Conservation (phyloP, 2,329 filamentous ascomycete genomes). For the Calonectria montana region DNA sequence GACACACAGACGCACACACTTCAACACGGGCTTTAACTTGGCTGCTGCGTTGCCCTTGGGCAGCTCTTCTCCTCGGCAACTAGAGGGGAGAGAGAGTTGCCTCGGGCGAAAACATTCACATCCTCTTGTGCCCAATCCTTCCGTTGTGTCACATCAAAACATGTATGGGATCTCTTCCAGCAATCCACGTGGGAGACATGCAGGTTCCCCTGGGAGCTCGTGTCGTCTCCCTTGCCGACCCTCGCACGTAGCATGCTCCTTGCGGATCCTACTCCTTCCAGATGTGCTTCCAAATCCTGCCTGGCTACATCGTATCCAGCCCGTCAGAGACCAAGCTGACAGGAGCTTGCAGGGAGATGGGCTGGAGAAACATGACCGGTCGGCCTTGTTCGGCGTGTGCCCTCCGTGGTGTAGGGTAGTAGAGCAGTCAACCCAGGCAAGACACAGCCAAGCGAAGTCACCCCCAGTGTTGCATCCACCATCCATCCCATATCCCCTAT, state of each 20-base stretch:
- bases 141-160: conserved; percentile 22
- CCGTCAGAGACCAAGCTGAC: conserved; percentile 7
- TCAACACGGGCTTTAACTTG: conserved; percentile 7
- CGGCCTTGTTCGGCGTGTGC: not conserved
- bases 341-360: not conserved
- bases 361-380: not conserved
- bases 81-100: not conserved
- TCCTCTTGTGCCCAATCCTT: not conserved
- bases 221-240: conserved; percentile 24
- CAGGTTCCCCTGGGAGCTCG: conserved; percentile 38
- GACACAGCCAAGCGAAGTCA: conserved; percentile 13
- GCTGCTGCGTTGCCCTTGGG: not conserved
- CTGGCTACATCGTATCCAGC: conserved; percentile 11
- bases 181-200: conserved; percentile 39
- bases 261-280: conserved; percentile 16
- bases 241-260: conserved; percentile 2
- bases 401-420: not conserved
- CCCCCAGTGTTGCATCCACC: conserved; percentile 15
- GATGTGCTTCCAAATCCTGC: conserved; percentile 16
- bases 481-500: conserved; percentile 14
- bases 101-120: not conserved
- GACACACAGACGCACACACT: conserved; percentile 30
- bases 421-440: not conserved
- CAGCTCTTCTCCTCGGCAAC: not conserved
- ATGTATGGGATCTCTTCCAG: conserved; percentile 9